Evolutionary conservation across 352 stramenopile genomes (phyloP).

Genomic region (Pythium volutum): DNA sequence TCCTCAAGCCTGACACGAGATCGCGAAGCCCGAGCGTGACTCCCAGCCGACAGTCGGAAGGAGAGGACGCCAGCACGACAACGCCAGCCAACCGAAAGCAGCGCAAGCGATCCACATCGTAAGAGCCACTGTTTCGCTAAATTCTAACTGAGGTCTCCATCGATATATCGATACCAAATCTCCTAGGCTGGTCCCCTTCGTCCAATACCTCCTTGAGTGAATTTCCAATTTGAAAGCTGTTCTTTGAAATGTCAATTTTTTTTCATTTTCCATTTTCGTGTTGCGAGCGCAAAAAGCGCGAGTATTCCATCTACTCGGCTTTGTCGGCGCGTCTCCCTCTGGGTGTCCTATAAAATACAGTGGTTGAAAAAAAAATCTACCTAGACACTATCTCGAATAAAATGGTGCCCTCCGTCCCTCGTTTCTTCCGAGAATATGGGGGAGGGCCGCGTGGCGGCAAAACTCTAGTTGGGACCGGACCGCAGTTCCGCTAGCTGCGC

Average conservation of each 20-base stretch:
- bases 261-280: neutral
- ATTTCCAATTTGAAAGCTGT: constrained; percentile 9
- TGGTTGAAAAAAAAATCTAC: constrained; percentile 13
- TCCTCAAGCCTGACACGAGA: constrained; percentile 81
- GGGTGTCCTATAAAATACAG: constrained; percentile 24
- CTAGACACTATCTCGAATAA: constrained; percentile 23
- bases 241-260: neutral
- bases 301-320: constrained; percentile 25
- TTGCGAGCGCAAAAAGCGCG: neutral
- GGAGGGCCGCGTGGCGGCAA: neutral
- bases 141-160: too few species aligned
- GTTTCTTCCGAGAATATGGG: too few species aligned
- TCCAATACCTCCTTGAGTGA: neutral
- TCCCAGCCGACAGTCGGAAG: neutral
- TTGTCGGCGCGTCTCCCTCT: neutral
- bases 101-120: constrained; percentile 8
- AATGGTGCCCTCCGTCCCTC: too few species aligned
- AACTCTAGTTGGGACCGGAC: constrained; percentile 23
- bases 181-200: neutral
- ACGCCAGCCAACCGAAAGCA: neutral
- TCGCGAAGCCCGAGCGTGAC: constrained; percentile 5
- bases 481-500: constrained; percentile 74
- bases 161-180: neutral
- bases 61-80: neutral
- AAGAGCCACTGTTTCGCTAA: neutral